These are phyloP conservation scores for Malus sieversii DNA, from an alignment of 306 rosid genomes.

Conservation along the genomic window DNA sequence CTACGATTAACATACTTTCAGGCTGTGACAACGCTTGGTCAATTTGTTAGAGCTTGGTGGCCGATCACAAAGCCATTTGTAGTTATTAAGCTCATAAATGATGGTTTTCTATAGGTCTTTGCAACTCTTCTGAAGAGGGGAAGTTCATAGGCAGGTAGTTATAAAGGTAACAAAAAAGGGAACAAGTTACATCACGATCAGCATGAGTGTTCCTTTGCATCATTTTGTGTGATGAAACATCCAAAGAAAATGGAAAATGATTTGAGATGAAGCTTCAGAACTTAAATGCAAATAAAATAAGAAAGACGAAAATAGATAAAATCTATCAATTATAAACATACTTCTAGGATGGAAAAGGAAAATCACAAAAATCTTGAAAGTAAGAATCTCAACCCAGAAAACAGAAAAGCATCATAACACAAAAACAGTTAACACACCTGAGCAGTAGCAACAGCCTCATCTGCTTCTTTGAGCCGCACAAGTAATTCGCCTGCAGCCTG, in stretches of 20 bases:
- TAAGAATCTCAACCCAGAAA: not conserved
- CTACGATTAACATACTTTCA: not conserved
- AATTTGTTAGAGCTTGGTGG: not conserved
- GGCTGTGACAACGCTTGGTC: not conserved
- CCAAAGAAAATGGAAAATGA: not conserved
- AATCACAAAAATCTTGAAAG: not conserved
- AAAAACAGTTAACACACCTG: conserved; percentile 53
- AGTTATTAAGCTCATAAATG: not conserved
- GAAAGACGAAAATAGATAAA: not conserved
- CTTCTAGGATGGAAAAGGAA: not conserved
- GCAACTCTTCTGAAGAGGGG: not conserved
- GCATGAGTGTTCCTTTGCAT: not conserved
- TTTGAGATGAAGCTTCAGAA: not conserved
- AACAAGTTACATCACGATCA: not conserved
- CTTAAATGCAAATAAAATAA: not conserved
- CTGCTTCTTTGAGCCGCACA: conserved; percentile 86
- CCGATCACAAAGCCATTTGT: not conserved
- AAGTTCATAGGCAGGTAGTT: not conserved
- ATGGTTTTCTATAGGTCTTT: not conserved
- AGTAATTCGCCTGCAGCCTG: conserved; percentile 99
- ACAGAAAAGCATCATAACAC: not conserved
- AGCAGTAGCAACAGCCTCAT: conserved; percentile 66
- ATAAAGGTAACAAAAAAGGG: not conserved
- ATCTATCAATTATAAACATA: not conserved
- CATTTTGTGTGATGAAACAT: not conserved